Evolutionary conservation across 306 rosid species (phyloP).

Genomic region (Begonia loranthoides): DNA sequence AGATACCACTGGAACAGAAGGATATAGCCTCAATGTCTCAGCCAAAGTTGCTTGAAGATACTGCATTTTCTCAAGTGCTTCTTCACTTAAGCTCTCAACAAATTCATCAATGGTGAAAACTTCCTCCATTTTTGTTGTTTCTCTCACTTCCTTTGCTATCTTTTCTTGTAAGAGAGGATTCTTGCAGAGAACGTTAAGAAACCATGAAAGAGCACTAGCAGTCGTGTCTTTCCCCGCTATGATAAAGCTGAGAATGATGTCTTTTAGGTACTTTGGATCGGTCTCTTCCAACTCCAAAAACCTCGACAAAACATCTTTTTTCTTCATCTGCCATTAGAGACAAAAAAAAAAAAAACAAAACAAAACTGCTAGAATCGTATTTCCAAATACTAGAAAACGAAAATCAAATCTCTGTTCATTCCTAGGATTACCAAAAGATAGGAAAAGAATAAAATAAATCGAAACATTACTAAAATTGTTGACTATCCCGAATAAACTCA

Average conservation of each 20-base stretch:
- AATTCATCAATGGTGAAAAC: slow-evolving; percentile 16
- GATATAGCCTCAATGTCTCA: slow-evolving; percentile 51
- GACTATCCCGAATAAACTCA: slow-evolving; percentile 1
- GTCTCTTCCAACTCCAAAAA: slow-evolving; percentile 24
- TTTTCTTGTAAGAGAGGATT: slow-evolving; percentile 38
- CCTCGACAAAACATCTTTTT: slow-evolving; percentile 35
- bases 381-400: too few relatives aligned
- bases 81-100: slow-evolving; percentile 24
- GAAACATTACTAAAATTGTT: too few relatives aligned
- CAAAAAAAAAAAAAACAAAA: neutral
- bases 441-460: too few relatives aligned
- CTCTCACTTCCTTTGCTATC: slow-evolving; percentile 30
- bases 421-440: too few relatives aligned
- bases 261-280: slow-evolving; percentile 26
- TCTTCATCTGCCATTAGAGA: slow-evolving; percentile 13
- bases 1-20: slow-evolving; percentile 51
- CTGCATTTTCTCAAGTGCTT: slow-evolving; percentile 37
- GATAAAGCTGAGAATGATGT: slow-evolving; percentile 26
- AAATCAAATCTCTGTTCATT: too few relatives aligned
- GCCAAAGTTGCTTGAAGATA: slow-evolving; percentile 40
- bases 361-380: neutral
- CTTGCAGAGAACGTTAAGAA: slow-evolving; percentile 36
- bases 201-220: slow-evolving; percentile 37
- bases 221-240: slow-evolving; percentile 51
- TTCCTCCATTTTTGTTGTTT: slow-evolving; percentile 9